Evolutionary conservation across 768 basidiomycete genomes (phyloP).

Genomic region (Tulasnella sp.): DNA sequence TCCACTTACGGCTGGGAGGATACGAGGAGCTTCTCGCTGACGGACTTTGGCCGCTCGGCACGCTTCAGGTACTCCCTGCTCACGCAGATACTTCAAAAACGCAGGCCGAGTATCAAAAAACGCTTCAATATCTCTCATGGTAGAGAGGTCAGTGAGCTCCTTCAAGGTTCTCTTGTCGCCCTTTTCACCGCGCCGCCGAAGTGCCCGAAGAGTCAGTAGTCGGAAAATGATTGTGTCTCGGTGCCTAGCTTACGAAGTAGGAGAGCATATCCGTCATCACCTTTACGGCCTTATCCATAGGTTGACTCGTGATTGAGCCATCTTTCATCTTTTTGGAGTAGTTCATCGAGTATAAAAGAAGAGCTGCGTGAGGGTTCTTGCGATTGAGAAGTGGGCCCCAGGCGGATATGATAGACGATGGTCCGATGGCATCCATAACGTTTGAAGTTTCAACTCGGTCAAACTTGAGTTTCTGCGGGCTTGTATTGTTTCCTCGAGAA

Average conservation of each 20-base stretch:
- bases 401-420: conserved; percentile 35
- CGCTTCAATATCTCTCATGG: background rate
- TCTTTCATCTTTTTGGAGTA: conserved; percentile 36
- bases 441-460: conserved; percentile 53
- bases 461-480: conserved; percentile 35
- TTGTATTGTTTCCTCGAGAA: conserved; percentile 29
- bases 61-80: background rate
- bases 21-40: background rate
- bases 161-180: no score
- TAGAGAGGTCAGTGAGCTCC: background rate
- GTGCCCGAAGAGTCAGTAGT: no score
- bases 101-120: background rate
- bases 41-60: background rate
- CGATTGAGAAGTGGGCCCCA: conserved; percentile 44
- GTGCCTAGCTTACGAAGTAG: background rate
- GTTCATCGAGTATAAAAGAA: conserved; percentile 50
- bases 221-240: no score
- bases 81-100: background rate
- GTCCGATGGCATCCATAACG: conserved; percentile 43
- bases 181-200: no score
- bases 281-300: background rate
- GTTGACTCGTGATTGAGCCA: background rate
- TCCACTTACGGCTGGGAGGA: background rate
- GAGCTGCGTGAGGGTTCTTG: conserved; percentile 34
- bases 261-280: background rate